Evolutionary conservation across 2,329 filamentous ascomycete species (phyloP).

Genomic region (Albophoma yamanashiensis): DNA sequence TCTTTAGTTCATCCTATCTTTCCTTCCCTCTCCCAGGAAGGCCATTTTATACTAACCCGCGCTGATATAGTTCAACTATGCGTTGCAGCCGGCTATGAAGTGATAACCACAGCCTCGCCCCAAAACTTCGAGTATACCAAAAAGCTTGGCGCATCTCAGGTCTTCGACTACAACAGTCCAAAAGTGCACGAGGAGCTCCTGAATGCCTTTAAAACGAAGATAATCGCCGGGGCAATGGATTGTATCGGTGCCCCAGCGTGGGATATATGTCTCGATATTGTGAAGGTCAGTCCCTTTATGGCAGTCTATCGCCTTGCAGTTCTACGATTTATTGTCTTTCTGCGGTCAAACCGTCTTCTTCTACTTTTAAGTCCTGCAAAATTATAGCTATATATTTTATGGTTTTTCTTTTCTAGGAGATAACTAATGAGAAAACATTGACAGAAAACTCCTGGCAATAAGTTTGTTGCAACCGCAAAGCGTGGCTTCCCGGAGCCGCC

Average conservation of each 20-base stretch:
- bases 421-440: neutral
- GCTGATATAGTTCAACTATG: conserved; percentile 32
- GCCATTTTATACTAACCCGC: neutral
- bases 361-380: too few species aligned
- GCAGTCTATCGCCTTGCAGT: neutral
- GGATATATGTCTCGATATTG: neutral
- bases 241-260: neutral
- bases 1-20: neutral
- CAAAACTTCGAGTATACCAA: conserved; percentile 32
- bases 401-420: too few species aligned
- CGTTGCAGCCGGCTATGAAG: conserved; percentile 30
- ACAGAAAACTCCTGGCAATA: neutral
- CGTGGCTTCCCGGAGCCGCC: neutral
- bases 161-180: neutral
- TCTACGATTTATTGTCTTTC: neutral
- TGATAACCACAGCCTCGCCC: conserved; percentile 29
- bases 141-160: neutral
- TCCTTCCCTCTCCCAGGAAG: too few species aligned
- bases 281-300: neutral
- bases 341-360: too few species aligned
- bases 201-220: neutral
- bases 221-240: neutral
- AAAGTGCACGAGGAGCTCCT: neutral
- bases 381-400: too few species aligned
- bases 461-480: neutral